Evolutionary conservation across 2,329 filamentous ascomycete genomes (phyloP).

Genomic region (Dactylellina drechsleri): DNA sequence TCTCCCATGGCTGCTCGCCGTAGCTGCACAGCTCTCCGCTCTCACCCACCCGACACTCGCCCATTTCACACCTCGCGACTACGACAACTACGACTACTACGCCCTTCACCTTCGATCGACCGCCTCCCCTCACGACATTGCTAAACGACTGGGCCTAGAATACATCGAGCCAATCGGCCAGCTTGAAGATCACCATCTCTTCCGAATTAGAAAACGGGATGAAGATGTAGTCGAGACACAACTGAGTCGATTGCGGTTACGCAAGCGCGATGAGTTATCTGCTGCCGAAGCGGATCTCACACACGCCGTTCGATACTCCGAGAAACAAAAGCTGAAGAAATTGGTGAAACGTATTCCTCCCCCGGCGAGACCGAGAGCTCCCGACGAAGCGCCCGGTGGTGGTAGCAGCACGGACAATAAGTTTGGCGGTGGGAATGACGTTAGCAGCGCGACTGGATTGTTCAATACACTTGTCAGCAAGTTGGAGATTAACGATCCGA

Average conservation of each 20-base stretch:
- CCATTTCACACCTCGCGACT: conserved; percentile 70
- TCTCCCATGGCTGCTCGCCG: conserved; percentile 38
- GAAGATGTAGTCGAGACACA: conserved; percentile 70
- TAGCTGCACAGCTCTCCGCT: conserved; percentile 34
- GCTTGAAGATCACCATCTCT: conserved; percentile 83
- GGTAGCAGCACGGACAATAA: conserved; percentile 21
- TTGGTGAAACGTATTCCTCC: conserved; percentile 70
- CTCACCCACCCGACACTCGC: conserved; percentile 51
- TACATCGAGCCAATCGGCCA: conserved; percentile 85
- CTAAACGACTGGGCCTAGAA: conserved; percentile 75
- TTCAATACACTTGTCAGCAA: conserved; percentile 67
- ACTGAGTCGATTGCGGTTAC: conserved; percentile 68
- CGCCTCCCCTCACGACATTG: conserved; percentile 74
- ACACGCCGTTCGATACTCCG: conserved; percentile 78
- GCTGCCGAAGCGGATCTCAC: conserved; percentile 69
- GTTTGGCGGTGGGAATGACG: conserved; percentile 17
- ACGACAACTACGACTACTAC: conserved; percentile 88
- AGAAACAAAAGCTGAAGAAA: conserved; percentile 77
- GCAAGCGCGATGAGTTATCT: conserved; percentile 61
- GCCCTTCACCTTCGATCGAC: conserved; percentile 81
- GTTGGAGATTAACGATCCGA: conserved; percentile 85
- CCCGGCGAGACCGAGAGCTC: conserved; percentile 52
- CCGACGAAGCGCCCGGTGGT: conserved; percentile 29
- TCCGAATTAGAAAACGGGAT: conserved; percentile 74
- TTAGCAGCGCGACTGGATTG: conserved; percentile 13